Base-by-base conservation (phyloP, 225 moss, liverwort and hornwort species). In the Physcomitrium patens region DNA sequence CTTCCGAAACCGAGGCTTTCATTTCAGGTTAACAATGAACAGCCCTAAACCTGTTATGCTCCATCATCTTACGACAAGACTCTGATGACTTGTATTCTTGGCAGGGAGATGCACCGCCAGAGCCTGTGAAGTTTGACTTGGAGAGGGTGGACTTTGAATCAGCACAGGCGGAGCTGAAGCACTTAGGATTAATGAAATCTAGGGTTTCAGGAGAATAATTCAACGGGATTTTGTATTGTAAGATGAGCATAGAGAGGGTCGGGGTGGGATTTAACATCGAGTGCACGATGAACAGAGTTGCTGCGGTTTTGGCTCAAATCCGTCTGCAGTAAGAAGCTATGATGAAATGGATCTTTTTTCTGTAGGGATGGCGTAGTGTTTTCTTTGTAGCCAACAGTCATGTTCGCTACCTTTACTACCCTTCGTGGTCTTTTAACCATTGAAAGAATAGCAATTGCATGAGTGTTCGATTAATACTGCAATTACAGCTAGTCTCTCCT, bases 61-160 rank as follows among this genome's bases (percentile, higher is more conserved):
- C 18, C 3, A 13, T 60, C 48, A 28, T 74, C 11, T 59, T 59
- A 59, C 10, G 2, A 26, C 12, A 26, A 4, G 18, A 23, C 18
- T 37, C 12, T 70, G 13, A 18, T 22, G 13, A 9, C 51, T 60
- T 70, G 15, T 72, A 64, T 66, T 52, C 26, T 72, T 60, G 20
- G 22, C 88, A 91, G 91, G 91, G 80, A 27, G 84, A 83, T 77
- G 62, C 61, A 10, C 82, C 88, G 20, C 88, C 88, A 43, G 82
- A 88, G 41, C 88, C 88, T 54, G 31, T 88, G 14, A 63, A 86
- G 10, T 91, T 91, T 64, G 86, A 91, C 65, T 76, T 86, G 31
- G 85, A 87, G 78, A 76, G 68, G 68, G 80, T 88, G 72, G 72
- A 91, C 76, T 66, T 71, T 65, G 88, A 88, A 49, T 84, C 80